A percentile compares a stretch with the other conserved stretches of the same genome.
These are phyloP conservation scores for Trichophyton mentagrophytes DNA, from an alignment of 2,329 filamentous ascomycete genomes.

Conservation along the genomic window DNA sequence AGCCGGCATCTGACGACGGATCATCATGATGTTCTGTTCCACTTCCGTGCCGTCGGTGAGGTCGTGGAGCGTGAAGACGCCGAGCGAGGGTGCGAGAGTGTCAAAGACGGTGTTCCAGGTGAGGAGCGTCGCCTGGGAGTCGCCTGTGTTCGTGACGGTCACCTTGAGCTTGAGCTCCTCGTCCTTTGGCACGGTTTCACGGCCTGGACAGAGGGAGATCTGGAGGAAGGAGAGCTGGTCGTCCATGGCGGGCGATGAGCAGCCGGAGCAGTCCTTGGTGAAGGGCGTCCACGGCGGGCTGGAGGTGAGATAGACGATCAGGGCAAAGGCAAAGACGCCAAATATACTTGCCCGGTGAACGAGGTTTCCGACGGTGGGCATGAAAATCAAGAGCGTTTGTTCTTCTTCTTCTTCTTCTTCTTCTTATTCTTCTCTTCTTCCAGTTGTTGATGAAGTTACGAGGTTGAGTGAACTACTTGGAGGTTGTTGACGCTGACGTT, in stretches of 20 bases:
- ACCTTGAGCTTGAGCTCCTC: slow-evolving; percentile 13
- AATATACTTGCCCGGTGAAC: neutral
- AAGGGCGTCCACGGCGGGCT: neutral
- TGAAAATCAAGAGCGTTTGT: neutral
- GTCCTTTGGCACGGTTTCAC: slow-evolving; percentile 12
- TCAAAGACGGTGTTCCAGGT: slow-evolving; percentile 30
- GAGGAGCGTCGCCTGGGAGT: slow-evolving; percentile 22
- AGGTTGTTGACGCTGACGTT: neutral
- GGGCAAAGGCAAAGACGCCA: neutral
- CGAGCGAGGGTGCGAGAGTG: slow-evolving; percentile 19
- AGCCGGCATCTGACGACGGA: slow-evolving; percentile 24
- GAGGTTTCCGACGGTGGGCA: neutral
- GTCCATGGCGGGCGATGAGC: neutral
- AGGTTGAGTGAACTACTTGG: neutral
- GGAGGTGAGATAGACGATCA: slow-evolving; percentile 1
- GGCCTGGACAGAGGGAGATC: slow-evolving; percentile 13
- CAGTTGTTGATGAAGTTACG: neutral
- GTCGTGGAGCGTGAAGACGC: slow-evolving; percentile 22
- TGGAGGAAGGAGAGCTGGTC: slow-evolving; percentile 6
- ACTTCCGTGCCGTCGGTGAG: slow-evolving; percentile 14
- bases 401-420: neutral
- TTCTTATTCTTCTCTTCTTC: neutral
- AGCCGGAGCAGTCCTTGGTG: neutral
- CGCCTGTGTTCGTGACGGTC: slow-evolving; percentile 21
- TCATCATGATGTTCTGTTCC: slow-evolving; percentile 21